Conservation (phyloP, 306 rosid species). For the Cicer pinnatifidum region DNA sequence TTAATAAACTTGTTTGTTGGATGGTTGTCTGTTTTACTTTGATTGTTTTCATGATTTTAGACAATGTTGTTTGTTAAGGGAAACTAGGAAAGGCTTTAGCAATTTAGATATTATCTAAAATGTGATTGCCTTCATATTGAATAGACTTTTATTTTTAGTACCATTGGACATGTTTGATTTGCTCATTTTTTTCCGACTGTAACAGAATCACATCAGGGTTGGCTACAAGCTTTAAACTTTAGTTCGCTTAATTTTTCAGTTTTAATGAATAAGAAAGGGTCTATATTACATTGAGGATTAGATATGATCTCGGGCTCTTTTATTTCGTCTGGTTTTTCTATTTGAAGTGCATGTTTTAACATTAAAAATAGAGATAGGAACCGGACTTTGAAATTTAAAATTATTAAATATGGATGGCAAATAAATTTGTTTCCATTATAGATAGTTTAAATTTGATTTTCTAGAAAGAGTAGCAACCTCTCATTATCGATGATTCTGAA, state of each 20-base stretch:
- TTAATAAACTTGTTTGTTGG: neutral
- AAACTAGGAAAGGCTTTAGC: neutral
- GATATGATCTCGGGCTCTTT: neutral
- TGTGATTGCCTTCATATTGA: slow-evolving; percentile 4
- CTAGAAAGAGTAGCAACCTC: slow-evolving; percentile 9
- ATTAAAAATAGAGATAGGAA: neutral
- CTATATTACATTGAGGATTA: neutral
- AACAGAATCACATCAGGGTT: neutral
- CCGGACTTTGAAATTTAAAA: neutral
- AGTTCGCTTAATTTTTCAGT: slow-evolving; percentile 2
- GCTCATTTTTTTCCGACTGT: neutral
- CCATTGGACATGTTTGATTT: neutral
- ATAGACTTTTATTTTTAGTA: slow-evolving; percentile 5
- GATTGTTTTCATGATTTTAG: neutral
- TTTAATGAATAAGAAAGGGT: slow-evolving; percentile 10
- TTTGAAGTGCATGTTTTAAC: neutral
- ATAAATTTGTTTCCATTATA: slow-evolving; percentile 12
- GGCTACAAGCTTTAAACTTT: slow-evolving; percentile 1
- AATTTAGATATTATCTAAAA: slow-evolving; percentile 2
- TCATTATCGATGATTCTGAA: slow-evolving; percentile 39
- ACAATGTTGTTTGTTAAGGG: neutral
- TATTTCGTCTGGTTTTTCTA: neutral
- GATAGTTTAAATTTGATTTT: slow-evolving; percentile 4
- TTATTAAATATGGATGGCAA: slow-evolving; percentile 13
- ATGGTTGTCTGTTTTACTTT: neutral